Base-by-base conservation (phyloP, 768 basidiomycete species). In the Xerocomus spinulosus region DNA sequence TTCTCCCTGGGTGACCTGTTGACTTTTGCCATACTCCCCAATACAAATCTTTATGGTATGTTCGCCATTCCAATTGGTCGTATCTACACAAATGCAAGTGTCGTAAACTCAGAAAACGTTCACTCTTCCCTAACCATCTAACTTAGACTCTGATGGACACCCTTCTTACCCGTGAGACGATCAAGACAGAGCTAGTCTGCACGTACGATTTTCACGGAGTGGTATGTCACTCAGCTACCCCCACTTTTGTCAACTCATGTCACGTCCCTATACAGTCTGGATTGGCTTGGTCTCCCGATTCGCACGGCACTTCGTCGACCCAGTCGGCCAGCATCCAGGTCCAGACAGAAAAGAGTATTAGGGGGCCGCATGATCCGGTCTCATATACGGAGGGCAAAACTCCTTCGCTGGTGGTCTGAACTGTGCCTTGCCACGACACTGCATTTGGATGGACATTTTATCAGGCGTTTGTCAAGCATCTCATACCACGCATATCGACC, bases 1-100 rank as follows among this genome's bases (percentile, higher is more conserved):
- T 78, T 81, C 41, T 76, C 78, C 7, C 49, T 79, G 23, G 74
- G 69, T 1, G 77, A 79, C 55, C 57, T 81, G 30, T 70, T 78
- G 33, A 55, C 66, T 0, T 70, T 69, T 51, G 9, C 60, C 6
- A 44, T 44, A 21, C 49, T 57, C 10, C 63, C 63, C 1, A 55
- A 53, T 8, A 67, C 69, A 3, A 68, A 62, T 23, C 38, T 70
- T 1, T 73, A 67, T 28, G 54, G 62, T 15, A 65, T 73, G 57
- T 74, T 76, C 37, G 61, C 67, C 4, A 56, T 72, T 9, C 68
- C 72, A 1, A 56, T 73, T 24, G 70, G 74, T 20, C 70, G 73
- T 15, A 73, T 78, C 45, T 61, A 70, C 49, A 75, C 75, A 3
- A 78, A 77, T 44, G 76, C 77, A 46, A 58, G 74, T 50, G 9